phyloP scores from a whole-genome alignment of 1,284 basidiomycete genomes.

The Sporisorium exsertum region DNA sequence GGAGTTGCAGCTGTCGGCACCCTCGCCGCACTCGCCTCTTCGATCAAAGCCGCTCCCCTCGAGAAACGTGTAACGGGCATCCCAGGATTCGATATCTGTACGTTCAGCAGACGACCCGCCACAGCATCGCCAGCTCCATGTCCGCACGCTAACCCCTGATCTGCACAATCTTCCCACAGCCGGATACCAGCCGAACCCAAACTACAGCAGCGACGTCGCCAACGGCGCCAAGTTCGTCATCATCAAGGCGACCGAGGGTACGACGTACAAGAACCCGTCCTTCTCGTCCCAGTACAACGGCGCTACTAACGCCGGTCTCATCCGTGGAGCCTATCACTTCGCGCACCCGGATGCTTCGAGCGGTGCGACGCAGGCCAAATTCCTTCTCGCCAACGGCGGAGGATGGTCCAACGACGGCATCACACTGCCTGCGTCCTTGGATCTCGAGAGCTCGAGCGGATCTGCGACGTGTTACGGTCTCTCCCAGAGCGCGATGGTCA shows the following conservation, averaged over 20 bases:
- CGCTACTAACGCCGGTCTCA: conserved; percentile 74
- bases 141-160: neutral
- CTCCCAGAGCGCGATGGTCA: conserved; percentile 74
- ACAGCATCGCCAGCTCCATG: no score
- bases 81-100: conserved; percentile 72
- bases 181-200: conserved; percentile 73
- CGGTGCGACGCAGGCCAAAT: conserved; percentile 76
- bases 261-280: conserved; percentile 69
- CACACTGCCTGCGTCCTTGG: conserved; percentile 61
- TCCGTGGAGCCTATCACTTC: conserved; percentile 77
- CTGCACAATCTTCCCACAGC: neutral
- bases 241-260: conserved; percentile 80
- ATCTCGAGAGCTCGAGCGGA: conserved; percentile 35
- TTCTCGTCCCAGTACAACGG: conserved; percentile 74
- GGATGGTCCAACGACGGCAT: conserved; percentile 53
- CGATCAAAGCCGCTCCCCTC: conserved; percentile 28
- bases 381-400: conserved; percentile 76
- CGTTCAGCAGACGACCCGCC: neutral
- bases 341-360: conserved; percentile 71
- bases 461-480: conserved; percentile 74
- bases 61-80: conserved; percentile 43
- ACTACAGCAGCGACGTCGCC: conserved; percentile 74
- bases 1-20: conserved; percentile 15
- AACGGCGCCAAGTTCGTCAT: conserved; percentile 76
- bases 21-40: conserved; percentile 12